Conservation (phyloP, 345 rosid genomes). For the Citropsis articulata region DNA sequence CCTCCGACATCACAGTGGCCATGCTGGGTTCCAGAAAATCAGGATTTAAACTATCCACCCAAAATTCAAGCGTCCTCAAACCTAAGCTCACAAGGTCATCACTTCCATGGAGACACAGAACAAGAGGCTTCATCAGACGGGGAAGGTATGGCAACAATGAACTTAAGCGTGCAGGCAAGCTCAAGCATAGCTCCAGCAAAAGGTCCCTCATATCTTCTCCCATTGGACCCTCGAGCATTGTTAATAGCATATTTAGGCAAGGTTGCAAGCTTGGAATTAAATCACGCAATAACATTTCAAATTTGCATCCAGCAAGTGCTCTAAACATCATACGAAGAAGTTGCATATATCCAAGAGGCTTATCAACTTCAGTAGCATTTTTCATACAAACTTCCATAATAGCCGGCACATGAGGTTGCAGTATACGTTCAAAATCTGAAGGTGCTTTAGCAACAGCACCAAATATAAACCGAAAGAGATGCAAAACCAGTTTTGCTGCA, state of each 20-base stretch:
- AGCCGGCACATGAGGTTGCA: constrained; percentile 95
- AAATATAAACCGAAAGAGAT: constrained; percentile 89
- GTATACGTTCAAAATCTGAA: constrained; percentile 88
- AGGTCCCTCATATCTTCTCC: constrained; percentile 95
- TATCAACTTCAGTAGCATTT: constrained; percentile 92
- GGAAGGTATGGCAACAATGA: constrained; percentile 88
- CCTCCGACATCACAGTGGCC: constrained; percentile 97
- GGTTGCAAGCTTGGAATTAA: constrained; percentile 87
- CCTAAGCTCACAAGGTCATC: constrained; percentile 90
- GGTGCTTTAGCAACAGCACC: constrained; percentile 90
- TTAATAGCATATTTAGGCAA: constrained; percentile 82
- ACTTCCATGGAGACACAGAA: constrained; percentile 76
- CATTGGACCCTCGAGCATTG: constrained; percentile 96
- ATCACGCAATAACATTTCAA: constrained; percentile 85
- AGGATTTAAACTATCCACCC: constrained; percentile 99
- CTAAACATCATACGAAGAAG: constrained; percentile 88
- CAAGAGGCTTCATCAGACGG: constrained; percentile 95
- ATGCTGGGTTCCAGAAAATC: constrained; percentile 97
- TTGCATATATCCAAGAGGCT: constrained; percentile 91
- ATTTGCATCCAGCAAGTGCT: constrained; percentile 91
- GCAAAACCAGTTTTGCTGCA: constrained; percentile 84
- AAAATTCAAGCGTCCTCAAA: constrained; percentile 92
- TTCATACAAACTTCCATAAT: constrained; percentile 96
- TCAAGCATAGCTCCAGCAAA: constrained; percentile 87
- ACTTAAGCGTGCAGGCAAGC: constrained; percentile 96